A percentile compares a stretch with the other conserved stretches of the same genome.
Evolutionary conservation across 768 basidiomycete genomes (phyloP).

Genomic region (Mycena chlorophos): DNA sequence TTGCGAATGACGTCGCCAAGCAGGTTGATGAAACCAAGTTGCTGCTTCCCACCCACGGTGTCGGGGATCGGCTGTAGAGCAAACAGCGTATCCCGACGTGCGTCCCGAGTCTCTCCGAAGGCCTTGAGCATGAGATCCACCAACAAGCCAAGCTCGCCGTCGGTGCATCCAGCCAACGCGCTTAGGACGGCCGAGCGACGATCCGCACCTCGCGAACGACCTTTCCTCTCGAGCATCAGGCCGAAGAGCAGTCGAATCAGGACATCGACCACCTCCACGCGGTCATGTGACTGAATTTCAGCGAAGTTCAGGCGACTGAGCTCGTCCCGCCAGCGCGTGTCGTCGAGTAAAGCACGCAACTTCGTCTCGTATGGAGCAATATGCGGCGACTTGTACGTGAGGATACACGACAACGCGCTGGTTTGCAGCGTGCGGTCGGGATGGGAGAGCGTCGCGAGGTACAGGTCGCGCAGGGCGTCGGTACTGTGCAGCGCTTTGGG

Average conservation of each 20-base stretch:
- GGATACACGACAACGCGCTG: constrained; percentile 72
- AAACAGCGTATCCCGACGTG: constrained; percentile 31
- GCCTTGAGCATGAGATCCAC: constrained; percentile 88
- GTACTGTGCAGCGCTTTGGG: constrained; percentile 85
- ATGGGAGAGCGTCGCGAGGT: constrained; percentile 76
- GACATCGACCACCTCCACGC: constrained; percentile 67
- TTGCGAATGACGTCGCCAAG: constrained; percentile 83
- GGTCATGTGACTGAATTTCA: constrained; percentile 52
- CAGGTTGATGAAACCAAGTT: constrained; percentile 81
- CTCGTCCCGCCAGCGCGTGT: constrained; percentile 87
- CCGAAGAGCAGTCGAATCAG: constrained; percentile 83
- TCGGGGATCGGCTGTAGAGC: constrained; percentile 26
- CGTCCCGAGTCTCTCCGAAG: constrained; percentile 42
- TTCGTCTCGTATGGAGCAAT: constrained; percentile 60
- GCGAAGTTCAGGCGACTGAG: constrained; percentile 69
- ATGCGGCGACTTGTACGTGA: constrained; percentile 75
- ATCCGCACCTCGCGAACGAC: constrained; percentile 65
- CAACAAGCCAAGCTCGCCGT: constrained; percentile 73
- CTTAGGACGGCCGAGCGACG: constrained; percentile 75
- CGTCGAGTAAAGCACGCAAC: constrained; percentile 73
- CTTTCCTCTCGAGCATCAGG: constrained; percentile 78
- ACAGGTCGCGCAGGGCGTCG: constrained; percentile 62
- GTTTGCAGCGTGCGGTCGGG: constrained; percentile 80
- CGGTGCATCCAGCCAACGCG: constrained; percentile 65
- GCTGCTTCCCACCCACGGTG: constrained; percentile 58